Conservation (phyloP, 192 early-diverging fungal genomes). For the Coemansia sp. region DNA sequence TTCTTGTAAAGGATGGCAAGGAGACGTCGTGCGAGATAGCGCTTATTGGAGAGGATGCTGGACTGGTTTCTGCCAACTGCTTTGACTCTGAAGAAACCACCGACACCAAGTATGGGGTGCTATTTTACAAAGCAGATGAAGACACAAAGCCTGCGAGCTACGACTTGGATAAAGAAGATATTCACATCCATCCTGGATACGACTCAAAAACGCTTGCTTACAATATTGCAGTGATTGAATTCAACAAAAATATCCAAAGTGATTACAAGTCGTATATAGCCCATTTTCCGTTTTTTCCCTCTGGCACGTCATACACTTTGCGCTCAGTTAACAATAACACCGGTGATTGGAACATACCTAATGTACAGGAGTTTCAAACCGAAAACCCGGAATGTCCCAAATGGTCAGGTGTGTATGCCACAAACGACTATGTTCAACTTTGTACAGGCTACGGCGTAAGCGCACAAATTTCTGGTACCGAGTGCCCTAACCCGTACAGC, state of each 20-base stretch:
- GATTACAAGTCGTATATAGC: not conserved
- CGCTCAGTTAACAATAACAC: not conserved
- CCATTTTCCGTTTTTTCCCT: too few relatives aligned
- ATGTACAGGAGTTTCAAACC: too few relatives aligned
- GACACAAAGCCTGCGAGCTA: not conserved
- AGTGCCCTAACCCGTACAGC: not conserved
- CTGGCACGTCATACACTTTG: not conserved
- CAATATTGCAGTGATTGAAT: not conserved
- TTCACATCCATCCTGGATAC: not conserved
- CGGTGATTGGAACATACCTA: too few relatives aligned
- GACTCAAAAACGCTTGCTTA: not conserved
- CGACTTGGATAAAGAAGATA: not conserved
- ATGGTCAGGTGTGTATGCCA: too few relatives aligned
- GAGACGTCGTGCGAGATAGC: not conserved
- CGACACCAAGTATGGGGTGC: not conserved
- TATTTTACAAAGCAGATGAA: not conserved
- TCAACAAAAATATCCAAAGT: not conserved
- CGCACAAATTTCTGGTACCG: too few relatives aligned
- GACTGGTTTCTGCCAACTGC: not conserved
- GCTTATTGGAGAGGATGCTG: not conserved
- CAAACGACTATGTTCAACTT: too few relatives aligned
- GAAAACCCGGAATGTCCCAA: too few relatives aligned
- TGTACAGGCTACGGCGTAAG: too few relatives aligned
- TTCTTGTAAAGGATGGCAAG: not conserved
- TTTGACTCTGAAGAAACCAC: not conserved